phyloP scores from a whole-genome alignment of 495 filamentous ascomycete genomes.

The Lophiotrema nucula region DNA sequence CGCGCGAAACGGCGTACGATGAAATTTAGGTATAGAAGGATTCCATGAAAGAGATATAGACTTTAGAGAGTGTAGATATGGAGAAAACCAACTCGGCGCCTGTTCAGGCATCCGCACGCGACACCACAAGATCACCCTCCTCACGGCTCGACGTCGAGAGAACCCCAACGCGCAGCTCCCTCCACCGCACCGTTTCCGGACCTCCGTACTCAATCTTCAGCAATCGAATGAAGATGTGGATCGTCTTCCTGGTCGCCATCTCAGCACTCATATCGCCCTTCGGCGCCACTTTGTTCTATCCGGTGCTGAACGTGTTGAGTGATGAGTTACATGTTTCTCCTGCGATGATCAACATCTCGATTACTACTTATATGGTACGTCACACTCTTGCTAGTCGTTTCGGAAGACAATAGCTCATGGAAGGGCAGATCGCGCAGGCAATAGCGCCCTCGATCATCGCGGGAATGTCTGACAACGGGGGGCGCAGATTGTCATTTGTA shows the following conservation, averaged over 20 bases:
- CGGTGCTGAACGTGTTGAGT: constrained; percentile 36
- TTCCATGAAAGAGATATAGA: not conserved
- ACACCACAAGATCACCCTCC: not conserved
- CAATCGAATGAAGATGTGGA: constrained; percentile 31
- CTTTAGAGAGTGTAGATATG: not conserved
- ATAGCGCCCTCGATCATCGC: constrained; percentile 39
- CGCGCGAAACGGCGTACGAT: not conserved
- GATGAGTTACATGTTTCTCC: constrained; percentile 31
- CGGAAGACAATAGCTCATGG: not conserved
- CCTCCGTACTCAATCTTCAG: constrained; percentile 39
- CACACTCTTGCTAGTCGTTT: not conserved
- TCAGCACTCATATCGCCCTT: constrained; percentile 39
- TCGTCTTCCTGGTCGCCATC: constrained; percentile 35
- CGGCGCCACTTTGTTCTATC: constrained; percentile 37
- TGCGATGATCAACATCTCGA: constrained; percentile 35
- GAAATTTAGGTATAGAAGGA: not conserved
- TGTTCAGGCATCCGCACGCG: not conserved
- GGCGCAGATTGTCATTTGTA: constrained; percentile 35
- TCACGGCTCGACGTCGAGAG: not conserved
- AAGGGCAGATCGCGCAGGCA: constrained; percentile 38
- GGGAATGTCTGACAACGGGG: constrained; percentile 39
- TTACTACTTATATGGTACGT: constrained; percentile 44
- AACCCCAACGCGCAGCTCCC: not conserved
- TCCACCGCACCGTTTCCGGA: constrained; percentile 9
- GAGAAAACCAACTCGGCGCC: not conserved